Percentiles rank a stretch among this genome's conserved stretches.
Conservation (phyloP, 805 yeast genomes). For the Metschnikowia aberdeeniae region DNA sequence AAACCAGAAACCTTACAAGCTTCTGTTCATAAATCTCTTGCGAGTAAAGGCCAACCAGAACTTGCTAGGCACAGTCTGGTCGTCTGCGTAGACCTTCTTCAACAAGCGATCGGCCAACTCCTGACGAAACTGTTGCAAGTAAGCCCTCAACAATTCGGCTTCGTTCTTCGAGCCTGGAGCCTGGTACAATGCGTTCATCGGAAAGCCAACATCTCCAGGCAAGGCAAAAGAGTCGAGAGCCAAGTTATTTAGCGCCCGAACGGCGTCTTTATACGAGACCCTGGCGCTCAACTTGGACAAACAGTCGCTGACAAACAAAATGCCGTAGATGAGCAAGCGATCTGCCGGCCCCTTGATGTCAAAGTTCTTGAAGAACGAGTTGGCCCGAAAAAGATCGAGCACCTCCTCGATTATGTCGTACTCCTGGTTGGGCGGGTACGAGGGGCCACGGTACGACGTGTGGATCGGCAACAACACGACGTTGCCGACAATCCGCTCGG, state of each 20-base stretch:
- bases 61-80: slow-evolving; percentile 66
- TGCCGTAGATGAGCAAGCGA: slow-evolving; percentile 89
- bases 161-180: slow-evolving; percentile 74
- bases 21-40: slow-evolving; percentile 93
- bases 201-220: slow-evolving; percentile 96
- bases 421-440: slow-evolving; percentile 64
- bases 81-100: slow-evolving; percentile 63
- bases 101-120: slow-evolving; percentile 82
- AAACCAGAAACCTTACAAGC: slow-evolving; percentile 38
- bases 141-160: slow-evolving; percentile 72
- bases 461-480: slow-evolving; percentile 80
- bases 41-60: slow-evolving; percentile 95
- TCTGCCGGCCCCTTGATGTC: slow-evolving; percentile 96
- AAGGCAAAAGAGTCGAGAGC: slow-evolving; percentile 83
- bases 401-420: slow-evolving; percentile 93
- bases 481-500: slow-evolving; percentile 66
- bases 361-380: slow-evolving; percentile 93
- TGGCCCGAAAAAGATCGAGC: slow-evolving; percentile 89
- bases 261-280: slow-evolving; percentile 55
- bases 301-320: slow-evolving; percentile 83
- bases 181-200: slow-evolving; percentile 73
- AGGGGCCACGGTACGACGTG: slow-evolving; percentile 86
- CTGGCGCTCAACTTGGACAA: slow-evolving; percentile 54
- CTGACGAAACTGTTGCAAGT: slow-evolving; percentile 91
- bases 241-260: slow-evolving; percentile 69